Conservation (phyloP, 1,284 basidiomycete genomes). For the Trichosporon sp. region DNA sequence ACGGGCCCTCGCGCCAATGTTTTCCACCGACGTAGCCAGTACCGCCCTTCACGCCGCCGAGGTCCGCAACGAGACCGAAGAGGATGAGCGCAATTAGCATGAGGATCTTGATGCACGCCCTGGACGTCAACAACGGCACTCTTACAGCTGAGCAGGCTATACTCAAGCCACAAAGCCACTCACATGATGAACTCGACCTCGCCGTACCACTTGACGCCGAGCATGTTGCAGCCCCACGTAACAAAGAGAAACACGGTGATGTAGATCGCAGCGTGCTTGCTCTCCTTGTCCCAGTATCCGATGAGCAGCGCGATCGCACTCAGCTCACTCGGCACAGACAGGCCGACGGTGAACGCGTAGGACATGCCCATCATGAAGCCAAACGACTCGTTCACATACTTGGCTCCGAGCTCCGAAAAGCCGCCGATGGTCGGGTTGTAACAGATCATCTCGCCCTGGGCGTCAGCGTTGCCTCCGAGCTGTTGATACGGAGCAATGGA, state of each 20-base stretch:
- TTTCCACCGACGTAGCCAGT: constrained; percentile 36
- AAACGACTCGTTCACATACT: constrained; percentile 19
- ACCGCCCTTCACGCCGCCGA: constrained; percentile 63
- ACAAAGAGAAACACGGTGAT: constrained; percentile 14
- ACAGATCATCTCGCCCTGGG: constrained; percentile 5
- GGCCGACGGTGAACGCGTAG: constrained; percentile 18
- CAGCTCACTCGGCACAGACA: constrained; percentile 56
- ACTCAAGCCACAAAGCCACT: neutral
- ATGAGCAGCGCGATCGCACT: constrained; percentile 68
- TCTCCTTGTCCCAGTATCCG: constrained; percentile 63
- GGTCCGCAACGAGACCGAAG: constrained; percentile 62
- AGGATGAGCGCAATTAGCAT: constrained; percentile 48
- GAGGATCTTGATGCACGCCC: constrained; percentile 1
- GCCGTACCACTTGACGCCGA: constrained; percentile 18
- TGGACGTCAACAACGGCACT: neutral
- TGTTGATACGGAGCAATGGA: no score
- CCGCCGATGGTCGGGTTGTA: constrained; percentile 20
- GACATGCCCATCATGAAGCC: constrained; percentile 23
- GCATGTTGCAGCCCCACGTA: constrained; percentile 6
- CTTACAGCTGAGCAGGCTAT: neutral
- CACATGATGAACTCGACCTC: constrained; percentile 58
- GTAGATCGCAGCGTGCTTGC: constrained; percentile 13
- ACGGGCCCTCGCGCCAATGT: constrained; percentile 21
- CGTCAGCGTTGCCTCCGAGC: neutral
- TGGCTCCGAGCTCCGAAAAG: constrained; percentile 20